Evolutionary conservation across 176 grass and related monocot species (phyloP), one percentile per base, ranked within the genome.

Genomic region (Cocos nucifera): DNA sequence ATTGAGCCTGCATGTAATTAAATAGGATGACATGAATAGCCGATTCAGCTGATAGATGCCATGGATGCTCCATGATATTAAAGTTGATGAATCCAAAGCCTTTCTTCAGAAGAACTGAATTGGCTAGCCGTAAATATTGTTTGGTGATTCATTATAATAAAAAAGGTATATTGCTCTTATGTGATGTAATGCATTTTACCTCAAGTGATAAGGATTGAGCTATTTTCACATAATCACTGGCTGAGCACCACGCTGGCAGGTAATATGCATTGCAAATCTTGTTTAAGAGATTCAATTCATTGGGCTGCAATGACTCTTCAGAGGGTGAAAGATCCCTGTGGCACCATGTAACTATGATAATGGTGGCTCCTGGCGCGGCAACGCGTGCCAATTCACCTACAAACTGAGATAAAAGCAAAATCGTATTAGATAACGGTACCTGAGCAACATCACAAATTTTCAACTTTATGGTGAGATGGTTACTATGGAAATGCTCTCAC

Each of bases 331-430:
- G 87, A 73, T 97, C 69, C 76, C 87, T 75, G 75, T 97, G 93
- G 67, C 93, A 97, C 93, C 93, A 91, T 50, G 93, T 91, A 54
- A 97, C 93, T 10, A 97, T 91, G 64, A 91, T 91, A 17, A 97
- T 85, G 2, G 81, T 91, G 7, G 62, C 87, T 63, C 92, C 87
- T 29, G 87, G 92, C 67, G 87, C 87, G 8, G 81, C 84, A 5
- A 91, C 81, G 6, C 93, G 87, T 69, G 67, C 84, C 32, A 97
- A 63, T 76, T 97, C 87, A 15, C 44, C 14, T 21, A 59, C 21
- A 59, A 59, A 58, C 68, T 71, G 56, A 44, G 30, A 21, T 1
- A 56, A 10, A 67, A 30, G 24, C n/a, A n/a, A 9, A 3, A 27
- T 17, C 21, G 3, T 14, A 18, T 58, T 58, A 59, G 54, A 50